Base-by-base conservation (phyloP, 208 protist genomes). In the Acanthamoeba triangularis region DNA sequence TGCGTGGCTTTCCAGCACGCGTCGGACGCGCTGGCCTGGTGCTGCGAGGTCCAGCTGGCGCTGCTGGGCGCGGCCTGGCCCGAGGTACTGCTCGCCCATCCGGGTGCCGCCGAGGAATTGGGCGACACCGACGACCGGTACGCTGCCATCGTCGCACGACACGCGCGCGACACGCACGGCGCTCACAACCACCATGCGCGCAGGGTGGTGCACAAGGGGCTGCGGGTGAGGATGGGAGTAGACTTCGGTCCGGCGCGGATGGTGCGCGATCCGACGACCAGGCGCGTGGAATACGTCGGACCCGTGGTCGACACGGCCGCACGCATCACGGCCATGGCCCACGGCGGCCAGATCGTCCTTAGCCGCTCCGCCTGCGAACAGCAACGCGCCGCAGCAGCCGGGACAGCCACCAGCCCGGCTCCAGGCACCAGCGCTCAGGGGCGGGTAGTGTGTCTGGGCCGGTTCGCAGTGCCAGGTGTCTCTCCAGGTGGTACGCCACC, bases 151-250 rank as follows among this genome's bases (percentile, higher is more conserved):
- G 49, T 54, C 49, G 14, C 49, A 54, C 49, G 37, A 54, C 49
- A 54, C 49, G 10, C 49, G 16, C 37, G 18, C 98, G 76, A 54
- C 49, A 54, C 49, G 10, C 49, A 54, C 49, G 37, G 10, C 49
- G 10, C 49, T 14, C 49, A 54, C 49, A 8, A 54, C 49, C 6
- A 54, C 49, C 1, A 54, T 6, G 14, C 49, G 14, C 6, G 14
- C 54, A 44, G 52, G 30, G 35, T 93, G 44, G 20, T 93, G 25
- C 74, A 72, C 61, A 25, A 47, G 30, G 87, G 87, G 0, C 87
- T 93, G 18, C 87, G 87, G 11, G 87, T 93, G 87, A 18, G 87
- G 25, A 93, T 93, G 87, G 87, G 87, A 1, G n/a, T 93, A 13
- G 54, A 93, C 61, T 30, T 41, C 33, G 87, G 87, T 2, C 6